A percentile compares a stretch with the other conserved stretches of the same genome.
Conservation (phyloP, 352 stramenopile genomes). For the Pythium folliculosum region DNA sequence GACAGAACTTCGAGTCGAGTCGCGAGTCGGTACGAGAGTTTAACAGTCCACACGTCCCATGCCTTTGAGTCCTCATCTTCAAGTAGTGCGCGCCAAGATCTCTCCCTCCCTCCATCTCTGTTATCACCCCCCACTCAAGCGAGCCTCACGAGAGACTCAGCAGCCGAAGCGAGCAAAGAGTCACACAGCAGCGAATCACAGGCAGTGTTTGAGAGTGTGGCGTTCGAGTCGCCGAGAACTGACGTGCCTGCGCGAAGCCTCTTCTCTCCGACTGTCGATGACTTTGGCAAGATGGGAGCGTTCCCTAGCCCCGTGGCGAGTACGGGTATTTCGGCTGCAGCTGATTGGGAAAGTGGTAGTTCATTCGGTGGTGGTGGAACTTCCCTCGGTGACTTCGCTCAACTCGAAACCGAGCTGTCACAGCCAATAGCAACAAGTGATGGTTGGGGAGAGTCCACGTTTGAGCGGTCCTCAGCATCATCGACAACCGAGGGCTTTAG, state of each 20-base stretch:
- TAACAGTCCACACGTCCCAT: slow-evolving; percentile 20
- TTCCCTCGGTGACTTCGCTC: slow-evolving; percentile 16
- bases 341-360: slow-evolving; percentile 8
- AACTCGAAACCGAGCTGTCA: slow-evolving; percentile 14
- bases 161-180: not conserved
- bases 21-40: slow-evolving; percentile 23
- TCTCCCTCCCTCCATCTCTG: slow-evolving; percentile 6
- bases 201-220: not conserved
- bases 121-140: slow-evolving; percentile 2
- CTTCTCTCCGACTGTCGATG: slow-evolving; percentile 29
- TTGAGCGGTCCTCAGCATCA: not conserved
- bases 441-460: not conserved
- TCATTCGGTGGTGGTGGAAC: slow-evolving; percentile 3
- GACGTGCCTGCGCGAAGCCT: slow-evolving; percentile 26
- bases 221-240: slow-evolving; percentile 24
- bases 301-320: slow-evolving; percentile 22
- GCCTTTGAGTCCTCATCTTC: not conserved
- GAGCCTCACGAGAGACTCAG: not conserved
- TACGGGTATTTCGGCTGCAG: slow-evolving; percentile 9
- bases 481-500: not conserved
- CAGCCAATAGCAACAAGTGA: not conserved
- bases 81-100: slow-evolving; percentile 8
- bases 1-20: not conserved
- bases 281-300: slow-evolving; percentile 15
- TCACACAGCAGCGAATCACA: not conserved